Evolutionary conservation across 495 filamentous ascomycete species (phyloP), one percentile per base, ranked within the genome.

Genomic region (Aspergillus mulundensis): DNA sequence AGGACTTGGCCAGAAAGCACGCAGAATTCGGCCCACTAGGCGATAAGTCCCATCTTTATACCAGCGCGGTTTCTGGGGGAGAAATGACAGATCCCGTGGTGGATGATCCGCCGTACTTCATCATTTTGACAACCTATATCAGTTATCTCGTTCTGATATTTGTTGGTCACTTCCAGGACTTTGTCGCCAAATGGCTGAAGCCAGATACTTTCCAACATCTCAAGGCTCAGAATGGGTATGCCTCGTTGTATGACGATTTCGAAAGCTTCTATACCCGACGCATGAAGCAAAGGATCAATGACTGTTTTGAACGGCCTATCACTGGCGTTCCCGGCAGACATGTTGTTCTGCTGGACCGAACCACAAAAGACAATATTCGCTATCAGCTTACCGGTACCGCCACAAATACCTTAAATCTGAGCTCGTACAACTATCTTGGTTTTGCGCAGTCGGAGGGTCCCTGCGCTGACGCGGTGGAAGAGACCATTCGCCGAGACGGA

Each of bases 391-490:
- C 82, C 19, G 90, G 91, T 38, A 90, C 87, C 21, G 81, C 78
- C 36, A 95, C 90, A 4, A 86, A 94, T 67, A 95, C 91, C 0
- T 73, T 96, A 40, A 96, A 96, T 66, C 84, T 96, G 82, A 91
- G 88, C 71, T 96, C 91, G 2, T 95, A 96, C 76, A 96, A 95
- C 65, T 96, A 95, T 65, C 85, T 96, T 6, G 91, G 90, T 15
- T 96, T 95, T 68, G 91, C 91, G 54, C 91, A 96, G 68, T 94
- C 91, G 7, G 89, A 93, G 59, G 91, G 91, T 12, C 90, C 89
- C 40, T 95, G 90, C 66, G 90, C 90, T 32, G 91, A 95, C 72
- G 85, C 84, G 32, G 88, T 91, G 15, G 91, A 95, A 76, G 85
- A 89, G 34, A 78, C 77, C 44, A 83, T 91, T 57, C 83, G 82